Conservation (phyloP, 2,329 filamentous ascomycete species). For the Colletotrichum scovillei region DNA sequence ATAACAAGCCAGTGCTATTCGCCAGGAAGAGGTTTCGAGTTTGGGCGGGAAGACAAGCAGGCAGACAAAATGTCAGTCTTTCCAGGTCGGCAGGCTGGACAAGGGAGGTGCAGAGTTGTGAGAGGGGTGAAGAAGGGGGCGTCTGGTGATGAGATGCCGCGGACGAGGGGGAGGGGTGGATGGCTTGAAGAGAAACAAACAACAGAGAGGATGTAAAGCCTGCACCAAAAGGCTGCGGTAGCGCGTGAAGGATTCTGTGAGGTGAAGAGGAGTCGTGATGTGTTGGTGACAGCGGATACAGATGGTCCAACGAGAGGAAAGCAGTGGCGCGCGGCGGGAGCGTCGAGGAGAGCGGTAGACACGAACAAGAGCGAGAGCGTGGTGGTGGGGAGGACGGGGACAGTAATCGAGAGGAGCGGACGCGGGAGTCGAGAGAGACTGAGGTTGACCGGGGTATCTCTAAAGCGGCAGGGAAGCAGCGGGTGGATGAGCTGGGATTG, state of each 20-base stretch:
- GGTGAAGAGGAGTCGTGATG: constrained; percentile 34
- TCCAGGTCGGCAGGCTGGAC: constrained; percentile 24
- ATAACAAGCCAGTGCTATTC: constrained; percentile 31
- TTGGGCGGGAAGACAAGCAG: constrained; percentile 29
- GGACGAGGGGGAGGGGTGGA: constrained; percentile 3
- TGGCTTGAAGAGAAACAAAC: background rate
- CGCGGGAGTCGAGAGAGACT: constrained; percentile 22
- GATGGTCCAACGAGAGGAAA: constrained; percentile 33
- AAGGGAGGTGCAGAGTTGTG: constrained; percentile 21
- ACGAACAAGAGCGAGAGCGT: constrained; percentile 24
- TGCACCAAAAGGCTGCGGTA: constrained; percentile 25
- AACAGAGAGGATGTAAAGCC: constrained; percentile 1
- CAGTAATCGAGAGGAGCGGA: background rate
- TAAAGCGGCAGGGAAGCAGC: constrained; percentile 40
- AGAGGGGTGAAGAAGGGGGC: constrained; percentile 26
- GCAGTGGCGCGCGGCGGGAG: constrained; percentile 35
- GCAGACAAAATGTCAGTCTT: constrained; percentile 19
- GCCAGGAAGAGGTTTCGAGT: constrained; percentile 20
- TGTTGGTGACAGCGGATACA: constrained; percentile 28
- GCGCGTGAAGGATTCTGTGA: constrained; percentile 34
- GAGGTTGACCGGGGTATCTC: constrained; percentile 8
- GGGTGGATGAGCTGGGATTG: constrained; percentile 26
- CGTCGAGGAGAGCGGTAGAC: constrained; percentile 26
- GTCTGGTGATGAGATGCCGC: constrained; percentile 28
- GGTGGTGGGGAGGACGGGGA: constrained; percentile 25